A percentile compares a stretch with the other conserved stretches of the same genome.
These are phyloP conservation scores for Cornus kousa DNA, from an alignment of 148 eudicot species.

Conservation along the genomic window DNA sequence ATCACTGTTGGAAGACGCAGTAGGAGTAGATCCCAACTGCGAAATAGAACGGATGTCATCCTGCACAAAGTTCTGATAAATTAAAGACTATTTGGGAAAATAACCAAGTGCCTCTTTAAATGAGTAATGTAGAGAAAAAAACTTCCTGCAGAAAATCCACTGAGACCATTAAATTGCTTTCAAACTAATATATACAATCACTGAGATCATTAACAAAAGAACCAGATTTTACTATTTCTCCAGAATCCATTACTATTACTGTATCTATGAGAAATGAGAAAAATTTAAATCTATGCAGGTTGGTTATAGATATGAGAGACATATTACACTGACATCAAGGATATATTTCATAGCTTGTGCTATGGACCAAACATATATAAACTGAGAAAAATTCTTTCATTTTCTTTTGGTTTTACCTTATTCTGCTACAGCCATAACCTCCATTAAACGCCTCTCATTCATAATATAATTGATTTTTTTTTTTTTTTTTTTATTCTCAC, in stretches of 20 bases:
- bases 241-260: neutral
- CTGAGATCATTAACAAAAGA: neutral
- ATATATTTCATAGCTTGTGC: neutral
- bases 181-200: neutral
- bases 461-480: no score
- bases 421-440: neutral
- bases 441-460: neutral
- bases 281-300: neutral
- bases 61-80: conserved; percentile 35
- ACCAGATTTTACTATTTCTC: neutral
- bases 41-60: conserved; percentile 53
- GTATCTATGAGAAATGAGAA: neutral
- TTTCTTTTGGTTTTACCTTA: no score
- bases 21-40: conserved; percentile 47
- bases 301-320: neutral
- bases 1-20: conserved; percentile 42
- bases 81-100: neutral
- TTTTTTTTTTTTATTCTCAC: no score
- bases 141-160: neutral
- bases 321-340: neutral
- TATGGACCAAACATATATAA: neutral
- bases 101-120: neutral
- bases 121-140: neutral
- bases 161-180: no score
- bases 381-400: neutral